Evolutionary conservation across 2,329 filamentous ascomycete genomes (phyloP), one percentile per base, ranked within the genome.

Genomic region (Hymenoscyphus fructigenus): DNA sequence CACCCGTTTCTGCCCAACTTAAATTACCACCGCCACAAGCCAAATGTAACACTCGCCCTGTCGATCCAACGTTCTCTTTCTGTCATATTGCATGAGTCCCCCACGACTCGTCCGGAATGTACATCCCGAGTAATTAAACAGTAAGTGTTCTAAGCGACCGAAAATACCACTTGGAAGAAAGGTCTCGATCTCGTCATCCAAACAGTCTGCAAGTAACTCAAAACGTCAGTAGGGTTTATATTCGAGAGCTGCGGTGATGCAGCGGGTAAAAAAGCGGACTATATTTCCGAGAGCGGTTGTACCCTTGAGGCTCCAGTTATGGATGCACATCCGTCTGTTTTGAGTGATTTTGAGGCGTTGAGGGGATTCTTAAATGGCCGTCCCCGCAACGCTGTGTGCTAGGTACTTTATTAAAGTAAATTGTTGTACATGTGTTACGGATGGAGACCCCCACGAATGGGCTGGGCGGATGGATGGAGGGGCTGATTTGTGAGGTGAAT

Each of bases 351-450:
- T 14, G 34, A 36, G 34, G 34, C 1, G 34, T 36, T 14, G 34
- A 36, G 34, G 34, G 10, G 34, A 36, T 36, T 36, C 34, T 36
- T 36, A 36, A 36, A 36, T 36, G 34, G 34, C 34, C 34, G 34
- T 36, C 34, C 34, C 34, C 34, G 34, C 34, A 36, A 36, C 2
- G 7, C 3, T 4, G 29, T 3, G 29, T 32, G 29, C 29, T 32
- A 32, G 68, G 50, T 61, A 64, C 59, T 63, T 69, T 17, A 63
- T 62, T 23, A 58, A 36, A 10, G 34, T 36, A 36, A 12, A 36
- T 36, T 36, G 34, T 14, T 36, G 34, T 14, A 36, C 34, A 36
- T 36, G 34, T 14, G 34, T 36, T 12, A 36, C 41, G 7, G 41
- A 47, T n/a, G n/a, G 41, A 9, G 41, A 47, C 41, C 41, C 41